Evolutionary conservation across 2,329 filamentous ascomycete genomes (phyloP), one percentile per base, ranked within the genome.

Genomic region (Neofusicoccum sp.): DNA sequence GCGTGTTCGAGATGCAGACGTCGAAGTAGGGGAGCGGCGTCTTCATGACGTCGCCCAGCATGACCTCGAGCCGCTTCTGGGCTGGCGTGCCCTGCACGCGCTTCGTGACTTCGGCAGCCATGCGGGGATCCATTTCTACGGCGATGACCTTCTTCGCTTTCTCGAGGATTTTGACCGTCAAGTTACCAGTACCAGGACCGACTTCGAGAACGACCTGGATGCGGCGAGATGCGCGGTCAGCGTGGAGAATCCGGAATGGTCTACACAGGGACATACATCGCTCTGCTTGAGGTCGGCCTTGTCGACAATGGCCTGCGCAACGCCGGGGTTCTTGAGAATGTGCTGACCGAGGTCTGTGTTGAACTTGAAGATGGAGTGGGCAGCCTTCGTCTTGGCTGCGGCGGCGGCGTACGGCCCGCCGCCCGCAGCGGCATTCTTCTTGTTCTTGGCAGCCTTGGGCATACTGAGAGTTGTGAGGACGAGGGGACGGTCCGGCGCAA

Each of bases 51-150:
- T 98, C 95, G 43, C 95, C 95, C 6, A 99, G 80, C 54, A 97
- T 80, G 38, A 98, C 87, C 68, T 97, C 92, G 38, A 99, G 80
- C 65, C 91, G 87, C 73, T 91, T 92, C 72, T 90, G 88, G 67
- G 89, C 84, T 0, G 93, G 91, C 44, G 88, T 96, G 20, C 91
- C 93, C 76, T 97, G 93, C 7, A 98, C 93, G 69, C 93, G 89
- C 78, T 96, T 93, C 47, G 91, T 95, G 64, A 97, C 84, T 78
- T 98, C 95, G 62, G 93, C 93, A 11, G 91, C 92, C 95, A 98
- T 98, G 71, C 95, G 84, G 20, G 95, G 93, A 77, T 99, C 95
- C 74, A 97, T 84, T 79, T 99, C 95, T 54, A 97, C 90, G 3
- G 90, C 90, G 54, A 93, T 90, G 59, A 87, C 84, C 63, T 90